Conservation (phyloP, 805 yeast species). For the Kazachstania taianensis region DNA sequence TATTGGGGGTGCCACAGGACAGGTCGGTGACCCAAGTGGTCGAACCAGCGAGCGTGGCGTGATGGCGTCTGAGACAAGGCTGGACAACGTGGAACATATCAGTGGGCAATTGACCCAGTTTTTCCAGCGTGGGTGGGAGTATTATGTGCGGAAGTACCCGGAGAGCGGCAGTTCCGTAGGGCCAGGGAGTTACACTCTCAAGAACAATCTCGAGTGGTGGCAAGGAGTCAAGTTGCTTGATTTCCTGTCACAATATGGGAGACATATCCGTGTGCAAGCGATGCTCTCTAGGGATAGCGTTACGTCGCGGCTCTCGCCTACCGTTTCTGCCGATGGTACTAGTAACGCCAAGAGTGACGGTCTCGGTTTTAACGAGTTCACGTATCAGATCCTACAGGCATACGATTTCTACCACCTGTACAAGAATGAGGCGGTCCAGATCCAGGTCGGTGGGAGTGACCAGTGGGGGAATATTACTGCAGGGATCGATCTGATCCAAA, state of each 20-base stretch:
- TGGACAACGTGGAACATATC: slow-evolving; percentile 49
- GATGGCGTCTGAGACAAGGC: slow-evolving; percentile 43
- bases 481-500: slow-evolving; percentile 75
- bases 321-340: too few species aligned
- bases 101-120: slow-evolving; percentile 52
- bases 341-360: slow-evolving; percentile 41
- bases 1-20: slow-evolving; percentile 93
- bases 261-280: slow-evolving; percentile 66
- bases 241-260: slow-evolving; percentile 68
- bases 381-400: slow-evolving; percentile 88
- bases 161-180: slow-evolving; percentile 25
- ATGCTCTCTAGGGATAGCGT: slow-evolving; percentile 89
- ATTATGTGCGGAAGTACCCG: slow-evolving; percentile 38
- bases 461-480: slow-evolving; percentile 99
- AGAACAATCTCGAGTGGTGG: slow-evolving; percentile 85
- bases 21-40: slow-evolving; percentile 96
- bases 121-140: slow-evolving; percentile 49
- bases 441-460: slow-evolving; percentile 93
- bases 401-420: slow-evolving; percentile 83
- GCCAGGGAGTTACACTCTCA: slow-evolving; percentile 34
- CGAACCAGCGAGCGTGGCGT: slow-evolving; percentile 61
- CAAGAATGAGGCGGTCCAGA: slow-evolving; percentile 43
- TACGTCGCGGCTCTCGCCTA: slow-evolving; percentile 56
- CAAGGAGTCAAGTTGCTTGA: slow-evolving; percentile 60
- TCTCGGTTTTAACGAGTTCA: slow-evolving; percentile 86